Evolutionary conservation across 2,329 filamentous ascomycete species (phyloP).

Genomic region (Exserohilum rostratum): DNA sequence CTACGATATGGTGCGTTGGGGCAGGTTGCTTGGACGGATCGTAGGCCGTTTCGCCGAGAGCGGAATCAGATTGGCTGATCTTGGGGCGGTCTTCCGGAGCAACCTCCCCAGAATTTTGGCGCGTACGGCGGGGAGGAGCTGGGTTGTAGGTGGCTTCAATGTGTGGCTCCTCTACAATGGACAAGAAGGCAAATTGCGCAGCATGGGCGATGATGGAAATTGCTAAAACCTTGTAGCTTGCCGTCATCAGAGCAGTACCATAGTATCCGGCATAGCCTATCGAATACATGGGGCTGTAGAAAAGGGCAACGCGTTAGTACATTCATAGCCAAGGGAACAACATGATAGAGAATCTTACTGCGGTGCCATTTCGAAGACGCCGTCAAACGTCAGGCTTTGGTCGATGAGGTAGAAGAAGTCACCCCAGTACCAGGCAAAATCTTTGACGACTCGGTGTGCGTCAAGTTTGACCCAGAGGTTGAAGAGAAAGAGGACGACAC

Average conservation of each 20-base stretch:
- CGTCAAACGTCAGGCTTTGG: slow-evolving; percentile 96
- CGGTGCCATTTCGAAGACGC: slow-evolving; percentile 98
- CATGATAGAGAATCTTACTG: slow-evolving; percentile 45
- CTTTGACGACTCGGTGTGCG: slow-evolving; percentile 95
- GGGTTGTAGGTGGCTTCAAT: slow-evolving; percentile 98
- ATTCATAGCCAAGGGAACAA: not conserved
- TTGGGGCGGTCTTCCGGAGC: slow-evolving; percentile 48
- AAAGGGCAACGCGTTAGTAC: slow-evolving; percentile 10
- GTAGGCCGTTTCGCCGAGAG: slow-evolving; percentile 46
- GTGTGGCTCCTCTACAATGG: slow-evolving; percentile 92
- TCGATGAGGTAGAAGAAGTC: slow-evolving; percentile 99
- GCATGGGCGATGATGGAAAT: slow-evolving; percentile 95
- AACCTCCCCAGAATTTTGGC: slow-evolving; percentile 48
- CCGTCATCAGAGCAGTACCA: slow-evolving; percentile 96
- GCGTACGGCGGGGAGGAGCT: slow-evolving; percentile 75
- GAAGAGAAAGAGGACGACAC: slow-evolving; percentile 82
- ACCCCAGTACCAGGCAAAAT: slow-evolving; percentile 99
- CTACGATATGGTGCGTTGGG: slow-evolving; percentile 82
- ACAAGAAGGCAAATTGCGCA: slow-evolving; percentile 91
- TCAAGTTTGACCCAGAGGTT: slow-evolving; percentile 99
- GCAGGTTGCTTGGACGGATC: slow-evolving; percentile 62
- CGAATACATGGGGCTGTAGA: slow-evolving; percentile 23
- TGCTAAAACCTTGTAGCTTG: slow-evolving; percentile 95
- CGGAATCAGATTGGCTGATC: slow-evolving; percentile 46
- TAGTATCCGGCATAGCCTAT: slow-evolving; percentile 93